Evolutionary conservation across 306 rosid genomes (phyloP).

Genomic region (Trichosanthes truncata): DNA sequence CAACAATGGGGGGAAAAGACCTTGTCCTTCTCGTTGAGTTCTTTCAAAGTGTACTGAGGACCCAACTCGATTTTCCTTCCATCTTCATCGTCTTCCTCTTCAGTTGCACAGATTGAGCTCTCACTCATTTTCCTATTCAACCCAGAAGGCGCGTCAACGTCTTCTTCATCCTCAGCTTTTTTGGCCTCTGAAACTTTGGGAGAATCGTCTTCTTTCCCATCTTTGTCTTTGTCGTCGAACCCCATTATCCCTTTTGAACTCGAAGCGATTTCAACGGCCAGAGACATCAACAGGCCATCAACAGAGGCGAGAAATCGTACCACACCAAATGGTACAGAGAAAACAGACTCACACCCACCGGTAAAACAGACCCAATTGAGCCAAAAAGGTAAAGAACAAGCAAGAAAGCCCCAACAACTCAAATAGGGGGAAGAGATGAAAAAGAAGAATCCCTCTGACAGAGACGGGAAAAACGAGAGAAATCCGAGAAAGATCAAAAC

Average conservation of each 20-base stretch:
- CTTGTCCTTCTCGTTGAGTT: conserved; percentile 88
- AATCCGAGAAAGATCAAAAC: not conserved
- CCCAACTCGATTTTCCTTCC: conserved; percentile 74
- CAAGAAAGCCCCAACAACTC: conserved; percentile 26
- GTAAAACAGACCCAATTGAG: not conserved
- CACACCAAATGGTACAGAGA: conserved; percentile 9
- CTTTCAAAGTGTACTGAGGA: conserved; percentile 81
- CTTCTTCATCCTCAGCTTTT: conserved; percentile 25
- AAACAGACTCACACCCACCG: not conserved
- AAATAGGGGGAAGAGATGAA: not conserved
- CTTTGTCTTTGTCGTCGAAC: conserved; percentile 45
- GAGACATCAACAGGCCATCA: conserved; percentile 41
- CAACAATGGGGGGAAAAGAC: conserved; percentile 3
- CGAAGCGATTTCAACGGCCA: conserved; percentile 41
- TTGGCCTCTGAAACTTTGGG: conserved; percentile 17
- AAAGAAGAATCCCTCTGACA: conserved; percentile 14
- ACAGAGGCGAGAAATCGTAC: conserved; percentile 3
- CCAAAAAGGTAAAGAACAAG: not conserved
- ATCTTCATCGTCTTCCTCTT: conserved; percentile 66
- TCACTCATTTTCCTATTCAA: conserved; percentile 43
- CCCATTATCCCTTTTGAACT: conserved; percentile 55
- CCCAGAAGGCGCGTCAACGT: conserved; percentile 14
- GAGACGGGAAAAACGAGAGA: not conserved
- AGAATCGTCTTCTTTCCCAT: conserved; percentile 8
- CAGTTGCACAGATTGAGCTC: conserved; percentile 51